These are phyloP conservation scores for Trypanosoma platydactyli DNA, from an alignment of 208 protist genomes.

Conservation along the genomic window DNA sequence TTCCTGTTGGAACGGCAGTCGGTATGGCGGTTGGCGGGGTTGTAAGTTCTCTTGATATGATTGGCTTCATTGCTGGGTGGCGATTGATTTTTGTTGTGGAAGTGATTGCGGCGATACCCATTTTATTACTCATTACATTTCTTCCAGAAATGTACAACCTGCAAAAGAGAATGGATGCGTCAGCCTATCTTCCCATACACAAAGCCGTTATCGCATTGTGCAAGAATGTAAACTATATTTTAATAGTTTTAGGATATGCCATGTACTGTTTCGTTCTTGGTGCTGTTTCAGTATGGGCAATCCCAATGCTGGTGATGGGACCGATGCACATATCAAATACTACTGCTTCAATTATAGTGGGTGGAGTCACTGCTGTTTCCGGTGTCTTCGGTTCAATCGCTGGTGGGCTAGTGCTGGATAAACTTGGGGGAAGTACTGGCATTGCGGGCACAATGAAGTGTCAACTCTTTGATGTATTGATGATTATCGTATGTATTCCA, in stretches of 20 bases:
- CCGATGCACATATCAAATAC: slow-evolving; percentile 47
- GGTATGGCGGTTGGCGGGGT: slow-evolving; percentile 76
- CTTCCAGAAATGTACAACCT: slow-evolving; percentile 45
- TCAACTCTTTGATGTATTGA: slow-evolving; percentile 47
- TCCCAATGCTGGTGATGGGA: slow-evolving; percentile 70
- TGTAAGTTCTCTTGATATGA: slow-evolving; percentile 26
- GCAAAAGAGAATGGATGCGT: slow-evolving; percentile 11
- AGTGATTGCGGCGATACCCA: slow-evolving; percentile 46
- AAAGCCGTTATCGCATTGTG: slow-evolving; percentile 42
- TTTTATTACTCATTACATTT: slow-evolving; percentile 37
- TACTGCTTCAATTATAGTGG: slow-evolving; percentile 53
- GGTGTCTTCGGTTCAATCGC: slow-evolving; percentile 69
- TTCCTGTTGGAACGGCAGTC: slow-evolving; percentile 75
- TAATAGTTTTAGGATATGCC: slow-evolving; percentile 75
- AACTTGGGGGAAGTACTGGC: slow-evolving; percentile 59
- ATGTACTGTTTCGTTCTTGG: slow-evolving; percentile 87
- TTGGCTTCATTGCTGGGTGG: slow-evolving; percentile 43
- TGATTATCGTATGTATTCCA: slow-evolving; percentile 52
- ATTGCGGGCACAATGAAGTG: slow-evolving; percentile 45
- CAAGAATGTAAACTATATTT: slow-evolving; percentile 56
- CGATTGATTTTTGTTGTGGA: slow-evolving; percentile 51
- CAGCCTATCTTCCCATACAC: slow-evolving; percentile 29
- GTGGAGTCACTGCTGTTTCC: slow-evolving; percentile 50
- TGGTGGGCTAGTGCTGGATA: slow-evolving; percentile 66
- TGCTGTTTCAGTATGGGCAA: slow-evolving; percentile 77